These are phyloP conservation scores for Exophiala bonariae DNA, from an alignment of 2,329 filamentous ascomycete genomes.

Conservation along the genomic window DNA sequence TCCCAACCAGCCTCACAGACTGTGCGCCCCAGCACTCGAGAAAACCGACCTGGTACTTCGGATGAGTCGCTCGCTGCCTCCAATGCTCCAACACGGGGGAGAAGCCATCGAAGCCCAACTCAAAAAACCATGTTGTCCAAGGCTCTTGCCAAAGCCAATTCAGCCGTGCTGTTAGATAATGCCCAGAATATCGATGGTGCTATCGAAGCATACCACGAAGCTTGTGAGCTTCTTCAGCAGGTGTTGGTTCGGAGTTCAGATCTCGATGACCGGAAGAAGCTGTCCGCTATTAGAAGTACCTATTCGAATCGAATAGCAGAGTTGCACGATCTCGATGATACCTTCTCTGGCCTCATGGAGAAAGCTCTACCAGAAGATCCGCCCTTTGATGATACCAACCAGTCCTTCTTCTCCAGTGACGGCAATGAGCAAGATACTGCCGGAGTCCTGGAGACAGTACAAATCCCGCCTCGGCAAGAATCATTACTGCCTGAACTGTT, in stretches of 20 bases:
- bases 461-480: conserved; percentile 28
- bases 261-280: conserved; percentile 83
- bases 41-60: conserved; percentile 6
- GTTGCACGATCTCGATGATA: conserved; percentile 66
- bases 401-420: conserved; percentile 19
- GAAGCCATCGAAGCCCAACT: conserved; percentile 55
- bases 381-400: conserved; percentile 59
- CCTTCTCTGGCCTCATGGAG: conserved; percentile 52
- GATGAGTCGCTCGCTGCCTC: conserved; percentile 1
- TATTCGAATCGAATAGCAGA: conserved; percentile 90
- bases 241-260: conserved; percentile 83
- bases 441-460: conserved; percentile 20
- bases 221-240: conserved; percentile 81
- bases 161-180: conserved; percentile 92
- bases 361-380: conserved; percentile 77
- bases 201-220: conserved; percentile 85
- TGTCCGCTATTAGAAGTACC: conserved; percentile 88
- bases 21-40: conserved; percentile 10
- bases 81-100: conserved; percentile 27
- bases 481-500: conserved; percentile 27
- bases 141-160: conserved; percentile 92
- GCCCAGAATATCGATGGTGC: conserved; percentile 92
- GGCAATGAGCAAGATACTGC: conserved; percentile 31
- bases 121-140: conserved; percentile 97
- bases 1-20: conserved; percentile 13